Evolutionary conservation across 202 grass and related monocot genomes (phyloP).

Genomic region (Bolboschoenoplectus hybrid): DNA sequence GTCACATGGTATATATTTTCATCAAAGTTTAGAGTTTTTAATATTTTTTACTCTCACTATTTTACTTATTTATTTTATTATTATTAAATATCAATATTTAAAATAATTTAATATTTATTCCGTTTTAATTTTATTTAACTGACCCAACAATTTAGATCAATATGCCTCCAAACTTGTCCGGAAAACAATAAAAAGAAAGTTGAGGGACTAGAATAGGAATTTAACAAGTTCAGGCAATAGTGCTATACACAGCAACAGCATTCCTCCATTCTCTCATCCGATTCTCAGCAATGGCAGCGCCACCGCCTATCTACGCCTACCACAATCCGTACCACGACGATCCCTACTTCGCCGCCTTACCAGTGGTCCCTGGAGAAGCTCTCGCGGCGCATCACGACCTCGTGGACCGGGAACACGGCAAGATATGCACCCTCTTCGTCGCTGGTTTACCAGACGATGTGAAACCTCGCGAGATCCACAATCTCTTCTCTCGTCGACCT

Average conservation of each 20-base stretch:
- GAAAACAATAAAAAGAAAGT: not conserved
- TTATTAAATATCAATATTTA: too few relatives aligned
- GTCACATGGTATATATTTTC: too few relatives aligned
- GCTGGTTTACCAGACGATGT: conserved; percentile 86
- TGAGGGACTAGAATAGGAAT: not conserved
- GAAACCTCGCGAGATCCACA: conserved; percentile 89
- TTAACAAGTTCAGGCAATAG: too few relatives aligned
- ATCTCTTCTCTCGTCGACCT: conserved; percentile 74
- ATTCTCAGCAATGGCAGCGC: conserved; percentile 27
- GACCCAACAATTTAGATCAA: too few relatives aligned
- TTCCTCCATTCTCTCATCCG: not conserved
- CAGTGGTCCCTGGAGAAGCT: conserved; percentile 33
- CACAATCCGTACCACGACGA: conserved; percentile 30
- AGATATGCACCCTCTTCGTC: conserved; percentile 80
- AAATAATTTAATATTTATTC: too few relatives aligned
- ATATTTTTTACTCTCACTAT: too few relatives aligned
- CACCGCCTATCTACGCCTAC: conserved; percentile 40
- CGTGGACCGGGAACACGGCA: conserved; percentile 52
- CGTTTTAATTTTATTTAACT: too few relatives aligned
- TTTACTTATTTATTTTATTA: too few relatives aligned
- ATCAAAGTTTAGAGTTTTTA: too few relatives aligned
- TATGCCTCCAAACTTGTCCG: too few relatives aligned
- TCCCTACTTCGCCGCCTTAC: conserved; percentile 44
- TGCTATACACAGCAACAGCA: not conserved
- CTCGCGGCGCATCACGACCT: conserved; percentile 40